Base-by-base conservation (phyloP, 2,329 filamentous ascomycete genomes). In the Pleomassaria siparia region DNA sequence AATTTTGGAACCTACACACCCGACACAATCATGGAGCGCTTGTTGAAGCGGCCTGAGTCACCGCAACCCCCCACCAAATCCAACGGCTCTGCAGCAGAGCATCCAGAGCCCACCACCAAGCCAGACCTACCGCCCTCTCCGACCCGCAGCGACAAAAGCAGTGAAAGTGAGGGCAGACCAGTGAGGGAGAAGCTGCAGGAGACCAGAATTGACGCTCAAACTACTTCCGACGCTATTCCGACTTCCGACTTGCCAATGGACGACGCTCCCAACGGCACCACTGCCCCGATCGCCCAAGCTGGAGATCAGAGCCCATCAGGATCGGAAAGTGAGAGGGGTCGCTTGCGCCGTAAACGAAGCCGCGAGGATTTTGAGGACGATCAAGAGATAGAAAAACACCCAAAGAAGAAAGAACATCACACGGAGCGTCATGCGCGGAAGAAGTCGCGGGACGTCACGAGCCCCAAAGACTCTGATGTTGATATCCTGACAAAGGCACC, bases 141-240 rank as follows among this genome's bases (percentile, higher is more conserved):
- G 22, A 56, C 66, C 29, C 63, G 56, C 29, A 72, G 68, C 48
- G 75, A 78, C 52, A 70, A 57, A 49, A 69, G 66, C 54, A 67
- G 67, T 47, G 75, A 77, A 33, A 71, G 70, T 49, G 76, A 78
- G 50, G 81, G 84, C 63, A 77, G 76, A 50, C 80, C 80, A 8
- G 79, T 84, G 29, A 73, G 82, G 48, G 78, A 84, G 63, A 81
- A 83, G 67, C 70, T 86, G 44, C 79, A 82, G 66, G 79, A 84
- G 58, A 83, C 82, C 3, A 76, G 79, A n/a, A 82, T 85, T 46
- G 77, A 77, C 30, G 70, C 74, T 43, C 58, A 62, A 36, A 36
- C 56, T 36, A 51, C 53, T 15, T 55, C 58, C 13, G 56, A 65
- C 28, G 46, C 55, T 43, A 44, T 44, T 15, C 45, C 53, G 30